Percentiles rank a stretch among this genome's conserved stretches.
These are phyloP conservation scores for Kodamaea derodonti DNA, from an alignment of 1,139 yeast genomes.

Conservation along the genomic window DNA sequence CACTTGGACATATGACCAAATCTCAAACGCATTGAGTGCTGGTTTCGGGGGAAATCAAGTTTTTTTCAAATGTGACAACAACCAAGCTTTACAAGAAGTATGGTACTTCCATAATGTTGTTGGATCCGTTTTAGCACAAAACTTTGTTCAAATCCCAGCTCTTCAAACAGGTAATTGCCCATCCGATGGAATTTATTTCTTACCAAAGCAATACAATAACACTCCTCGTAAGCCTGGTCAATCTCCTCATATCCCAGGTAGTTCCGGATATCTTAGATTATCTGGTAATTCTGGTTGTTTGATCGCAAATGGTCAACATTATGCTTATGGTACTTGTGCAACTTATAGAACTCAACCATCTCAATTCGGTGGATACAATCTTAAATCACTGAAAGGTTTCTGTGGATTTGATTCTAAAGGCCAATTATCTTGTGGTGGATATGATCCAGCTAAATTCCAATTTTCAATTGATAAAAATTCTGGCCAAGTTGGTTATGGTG, in stretches of 20 bases:
- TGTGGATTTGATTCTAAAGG: conserved; percentile 52
- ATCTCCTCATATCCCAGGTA: conserved; percentile 10
- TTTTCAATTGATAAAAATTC: conserved; percentile 48
- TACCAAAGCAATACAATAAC: conserved; percentile 51
- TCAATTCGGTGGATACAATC: conserved; percentile 67
- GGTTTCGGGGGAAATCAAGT: conserved; percentile 61
- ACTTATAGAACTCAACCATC: conserved; percentile 52
- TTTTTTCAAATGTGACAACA: conserved; percentile 66
- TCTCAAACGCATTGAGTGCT: conserved; percentile 57
- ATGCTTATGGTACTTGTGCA: conserved; percentile 82
- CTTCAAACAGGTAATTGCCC: conserved; percentile 62
- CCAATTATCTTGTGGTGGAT: conserved; percentile 31
- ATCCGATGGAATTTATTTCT: conserved; percentile 61
- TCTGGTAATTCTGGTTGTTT: conserved; percentile 67
- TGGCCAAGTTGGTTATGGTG: conserved; percentile 58
- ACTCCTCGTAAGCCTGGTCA: conserved; percentile 2
- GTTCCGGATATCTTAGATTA: conserved; percentile 43
- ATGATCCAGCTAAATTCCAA: conserved; percentile 41
- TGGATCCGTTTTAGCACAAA: conserved; percentile 69
- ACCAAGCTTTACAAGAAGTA: conserved; percentile 71
- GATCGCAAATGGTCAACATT: conserved; percentile 84
- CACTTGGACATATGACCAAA: conserved; percentile 63
- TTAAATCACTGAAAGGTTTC: conserved; percentile 66
- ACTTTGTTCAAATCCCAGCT: conserved; percentile 64
- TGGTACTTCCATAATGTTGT: conserved; percentile 85